A percentile compares a stretch with the other conserved stretches of the same genome.
Conservation (phyloP, 2,329 filamentous ascomycete genomes). For the Botrytis aclada region DNA sequence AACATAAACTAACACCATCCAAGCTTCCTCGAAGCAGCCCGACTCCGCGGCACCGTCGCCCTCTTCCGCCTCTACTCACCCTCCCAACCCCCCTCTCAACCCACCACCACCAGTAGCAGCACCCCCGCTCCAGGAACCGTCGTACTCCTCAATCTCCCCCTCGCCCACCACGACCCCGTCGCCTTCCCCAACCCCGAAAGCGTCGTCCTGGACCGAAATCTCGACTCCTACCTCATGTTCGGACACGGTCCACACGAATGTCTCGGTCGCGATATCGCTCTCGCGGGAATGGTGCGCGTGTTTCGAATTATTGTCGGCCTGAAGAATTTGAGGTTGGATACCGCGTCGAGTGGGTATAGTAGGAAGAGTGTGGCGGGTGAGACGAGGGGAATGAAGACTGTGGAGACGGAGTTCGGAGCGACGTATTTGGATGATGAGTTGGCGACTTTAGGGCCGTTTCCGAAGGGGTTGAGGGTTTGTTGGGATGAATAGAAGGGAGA, state of each 20-base stretch:
- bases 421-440: slow-evolving; percentile 67
- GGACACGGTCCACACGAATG: slow-evolving; percentile 60
- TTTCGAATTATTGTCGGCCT: slow-evolving; percentile 33
- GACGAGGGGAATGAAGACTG: slow-evolving; percentile 30
- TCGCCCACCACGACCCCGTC: slow-evolving; percentile 52
- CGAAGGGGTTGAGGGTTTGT: slow-evolving; percentile 37
- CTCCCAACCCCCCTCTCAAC: background rate
- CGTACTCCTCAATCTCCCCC: slow-evolving; percentile 60
- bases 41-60: slow-evolving; percentile 61
- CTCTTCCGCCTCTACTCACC: slow-evolving; percentile 47
- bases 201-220: slow-evolving; percentile 60
- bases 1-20: background rate
- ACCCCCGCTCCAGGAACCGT: slow-evolving; percentile 55
- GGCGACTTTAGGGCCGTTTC: slow-evolving; percentile 53
- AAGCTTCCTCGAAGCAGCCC: slow-evolving; percentile 66
- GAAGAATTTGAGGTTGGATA: slow-evolving; percentile 24
- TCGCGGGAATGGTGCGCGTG: slow-evolving; percentile 55
- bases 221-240: slow-evolving; percentile 62
- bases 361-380: slow-evolving; percentile 38
- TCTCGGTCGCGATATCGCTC: slow-evolving; percentile 61
- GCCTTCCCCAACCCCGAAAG: slow-evolving; percentile 59
- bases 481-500: slow-evolving; percentile 31
- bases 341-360: slow-evolving; percentile 37
- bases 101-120: slow-evolving; percentile 45
- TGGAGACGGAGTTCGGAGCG: slow-evolving; percentile 19